Evolutionary conservation across 2,329 filamentous ascomycete genomes (phyloP).

Genomic region (Metarhizium anisopliae): DNA sequence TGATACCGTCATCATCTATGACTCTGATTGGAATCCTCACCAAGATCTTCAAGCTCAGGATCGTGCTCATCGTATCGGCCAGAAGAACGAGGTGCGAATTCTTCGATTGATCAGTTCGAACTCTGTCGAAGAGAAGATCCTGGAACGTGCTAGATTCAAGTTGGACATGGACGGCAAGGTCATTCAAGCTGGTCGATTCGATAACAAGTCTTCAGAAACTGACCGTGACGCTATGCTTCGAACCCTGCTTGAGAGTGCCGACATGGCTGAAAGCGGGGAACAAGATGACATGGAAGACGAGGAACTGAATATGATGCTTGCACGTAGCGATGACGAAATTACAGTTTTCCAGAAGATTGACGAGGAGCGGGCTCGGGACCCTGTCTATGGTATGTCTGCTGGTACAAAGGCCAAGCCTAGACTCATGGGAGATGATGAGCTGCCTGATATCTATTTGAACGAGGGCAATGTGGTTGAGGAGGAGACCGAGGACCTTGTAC

Average conservation of each 20-base stretch:
- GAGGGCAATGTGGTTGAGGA: constrained; percentile 77
- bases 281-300: constrained; percentile 99
- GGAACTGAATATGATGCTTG: constrained; percentile 89
- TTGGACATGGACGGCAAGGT: constrained; percentile 99
- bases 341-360: constrained; percentile 74
- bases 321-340: constrained; percentile 76
- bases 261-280: constrained; percentile 58
- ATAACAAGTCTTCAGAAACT: constrained; percentile 98
- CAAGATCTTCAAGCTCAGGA: constrained; percentile 98
- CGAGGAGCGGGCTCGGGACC: constrained; percentile 56
- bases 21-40: constrained; percentile 99
- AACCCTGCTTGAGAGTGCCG: constrained; percentile 80
- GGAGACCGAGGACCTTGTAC: constrained; percentile 64
- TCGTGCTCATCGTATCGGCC: constrained; percentile 98
- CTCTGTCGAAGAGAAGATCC: constrained; percentile 96
- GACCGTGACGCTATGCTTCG: constrained; percentile 95
- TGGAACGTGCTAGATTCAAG: constrained; percentile 95
- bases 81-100: constrained; percentile 99
- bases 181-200: constrained; percentile 97
- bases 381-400: constrained; percentile 59
- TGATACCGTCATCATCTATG: constrained; percentile 98
- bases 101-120: constrained; percentile 91
- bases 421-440: constrained; percentile 76
- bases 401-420: constrained; percentile 61
- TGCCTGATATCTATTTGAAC: constrained; percentile 88